Evolutionary conservation across 257 asterid species (phyloP).

Genomic region (Rubia yunnanensis): DNA sequence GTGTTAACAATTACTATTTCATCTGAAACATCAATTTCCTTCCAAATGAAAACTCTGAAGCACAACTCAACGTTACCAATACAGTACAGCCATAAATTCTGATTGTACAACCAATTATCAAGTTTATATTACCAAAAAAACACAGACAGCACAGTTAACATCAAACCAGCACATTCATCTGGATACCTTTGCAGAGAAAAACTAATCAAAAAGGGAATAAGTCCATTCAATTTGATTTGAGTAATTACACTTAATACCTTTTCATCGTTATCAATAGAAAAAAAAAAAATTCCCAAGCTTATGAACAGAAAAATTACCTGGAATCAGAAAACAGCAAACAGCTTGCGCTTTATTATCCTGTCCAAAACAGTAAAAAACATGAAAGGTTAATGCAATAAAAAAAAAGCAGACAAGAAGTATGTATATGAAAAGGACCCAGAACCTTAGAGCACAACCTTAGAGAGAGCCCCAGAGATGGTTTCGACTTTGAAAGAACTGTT

Average conservation of each 20-base stretch:
- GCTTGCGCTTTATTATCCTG: no score
- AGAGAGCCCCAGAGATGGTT: slow-evolving; percentile 2
- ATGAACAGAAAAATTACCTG: neutral
- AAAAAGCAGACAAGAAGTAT: neutral
- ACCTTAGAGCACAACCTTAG: no score
- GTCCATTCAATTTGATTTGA: neutral
- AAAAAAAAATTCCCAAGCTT: neutral
- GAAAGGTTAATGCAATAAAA: no score
- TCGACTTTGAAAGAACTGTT: no score
- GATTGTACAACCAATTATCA: no score
- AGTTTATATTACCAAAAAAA: no score
- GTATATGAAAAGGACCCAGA: slow-evolving; percentile 2
- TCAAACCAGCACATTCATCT: neutral
- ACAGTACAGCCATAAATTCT: neutral
- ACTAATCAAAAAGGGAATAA: neutral
- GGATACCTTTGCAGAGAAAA: neutral
- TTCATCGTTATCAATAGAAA: neutral
- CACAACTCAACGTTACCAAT: neutral
- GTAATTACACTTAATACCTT: neutral
- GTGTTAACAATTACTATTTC: neutral
- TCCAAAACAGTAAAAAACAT: no score
- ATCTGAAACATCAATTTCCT: neutral
- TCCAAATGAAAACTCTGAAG: neutral
- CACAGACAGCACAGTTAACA: neutral
- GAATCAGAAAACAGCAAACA: neutral